Conservation (phyloP, 2,329 filamentous ascomycete genomes). For the Xylariaceae sp. region DNA sequence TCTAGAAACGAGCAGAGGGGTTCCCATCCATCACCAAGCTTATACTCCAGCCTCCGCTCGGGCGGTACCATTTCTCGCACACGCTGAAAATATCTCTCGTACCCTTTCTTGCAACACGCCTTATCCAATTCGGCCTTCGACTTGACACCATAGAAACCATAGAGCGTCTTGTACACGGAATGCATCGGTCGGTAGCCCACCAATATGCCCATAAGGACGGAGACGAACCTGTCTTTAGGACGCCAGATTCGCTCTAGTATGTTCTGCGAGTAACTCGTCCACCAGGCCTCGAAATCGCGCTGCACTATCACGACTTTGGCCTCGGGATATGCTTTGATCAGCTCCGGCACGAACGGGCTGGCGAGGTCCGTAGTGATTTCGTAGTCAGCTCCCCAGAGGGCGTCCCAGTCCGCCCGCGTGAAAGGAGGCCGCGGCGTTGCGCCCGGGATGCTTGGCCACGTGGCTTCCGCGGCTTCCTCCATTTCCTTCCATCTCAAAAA, state of each 20-base stretch:
- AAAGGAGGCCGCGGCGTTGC: conserved; percentile 4
- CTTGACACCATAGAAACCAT: conserved; percentile 10
- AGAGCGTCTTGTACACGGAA: conserved; percentile 7
- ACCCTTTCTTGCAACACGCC: background rate
- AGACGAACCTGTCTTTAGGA: background rate
- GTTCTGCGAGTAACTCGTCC: conserved; percentile 17
- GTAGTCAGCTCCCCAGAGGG: conserved; percentile 11
- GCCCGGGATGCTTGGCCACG: background rate
- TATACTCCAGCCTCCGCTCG: conserved; percentile 15
- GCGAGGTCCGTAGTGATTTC: conserved; percentile 23
- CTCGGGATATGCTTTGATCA: conserved; percentile 22
- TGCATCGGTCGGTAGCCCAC: conserved; percentile 2
- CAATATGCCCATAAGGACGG: conserved; percentile 4
- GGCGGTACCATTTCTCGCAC: conserved; percentile 11
- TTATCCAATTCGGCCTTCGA: background rate
- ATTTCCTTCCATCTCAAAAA: conserved; percentile 11
- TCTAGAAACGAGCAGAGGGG: conserved; percentile 17
- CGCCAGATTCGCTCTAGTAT: background rate
- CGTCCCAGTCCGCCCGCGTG: conserved; percentile 11
- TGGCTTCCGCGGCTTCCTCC: conserved; percentile 14
- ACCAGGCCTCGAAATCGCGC: conserved; percentile 25
- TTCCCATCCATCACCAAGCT: conserved; percentile 14
- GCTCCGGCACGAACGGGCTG: conserved; percentile 17
- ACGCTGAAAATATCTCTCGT: conserved; percentile 8
- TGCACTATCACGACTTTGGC: conserved; percentile 25